Base-by-base conservation (phyloP, 2,329 filamentous ascomycete genomes). In the Basipetospora chlamydospora region DNA sequence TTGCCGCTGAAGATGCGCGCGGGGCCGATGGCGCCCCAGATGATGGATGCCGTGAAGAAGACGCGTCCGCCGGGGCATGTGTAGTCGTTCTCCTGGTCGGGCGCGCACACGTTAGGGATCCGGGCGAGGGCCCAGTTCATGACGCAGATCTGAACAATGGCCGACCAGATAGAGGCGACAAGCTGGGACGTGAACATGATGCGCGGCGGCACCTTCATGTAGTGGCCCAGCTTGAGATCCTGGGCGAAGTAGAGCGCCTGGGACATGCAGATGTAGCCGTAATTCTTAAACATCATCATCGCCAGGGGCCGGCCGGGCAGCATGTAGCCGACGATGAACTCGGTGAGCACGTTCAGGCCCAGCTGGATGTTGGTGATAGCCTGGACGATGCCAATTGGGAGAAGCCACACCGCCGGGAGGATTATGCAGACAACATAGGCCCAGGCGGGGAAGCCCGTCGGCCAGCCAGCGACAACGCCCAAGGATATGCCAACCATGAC, bases 251-350 rank as follows among this genome's bases (percentile, higher is more conserved):
- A 74, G 34, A 79, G 59, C 0, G 71, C 76, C 51, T 80, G 73
- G 12, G 63, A 63, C 72, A 80, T 78, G 55, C 65, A 73, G 39
- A 80, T 70, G 50, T 79, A 80, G 35, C 76, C 74, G 47, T 78
- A 83, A 42, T 76, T 80, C 56, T 82, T 82, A 61, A 83, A 83
- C 58, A 83, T 67, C 77, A 84, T 84, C 67, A 82, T 77, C 33
- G 77, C 77, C 41, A 83, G 62, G 2, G 79, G 78, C 3, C 67
- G 66, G 18, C 79, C 79, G 0, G 78, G 78, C 34, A 79, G 68
- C 64, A 83, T 77, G 53, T 83, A 83, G 5, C 79, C 79, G 41
- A 79, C 67, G 41, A 84, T 67, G 46, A 78, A 80, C 50, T 82
- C 77, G n/a, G 77, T 79, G 40, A 83, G 56, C 13, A 84, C 76